Base-by-base conservation (phyloP, 2,329 filamentous ascomycete genomes). In the Diaporthe capsici region DNA sequence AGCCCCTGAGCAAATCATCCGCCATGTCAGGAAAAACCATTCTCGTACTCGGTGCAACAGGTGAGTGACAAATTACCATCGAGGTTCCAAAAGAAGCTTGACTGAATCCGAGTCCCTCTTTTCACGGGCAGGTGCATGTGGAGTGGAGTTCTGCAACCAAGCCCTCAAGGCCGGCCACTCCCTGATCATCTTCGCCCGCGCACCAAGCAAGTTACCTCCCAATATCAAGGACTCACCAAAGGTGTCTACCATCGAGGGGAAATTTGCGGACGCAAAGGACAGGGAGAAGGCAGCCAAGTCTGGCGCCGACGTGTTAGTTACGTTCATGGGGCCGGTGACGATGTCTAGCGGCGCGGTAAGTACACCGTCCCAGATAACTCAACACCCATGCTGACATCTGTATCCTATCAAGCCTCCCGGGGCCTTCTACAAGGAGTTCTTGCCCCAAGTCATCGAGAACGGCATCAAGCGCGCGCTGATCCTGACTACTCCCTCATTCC, bases 151-250 rank as follows among this genome's bases (percentile, higher is more conserved):
- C 28, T 65, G 61, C 61, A 28, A 65, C 20, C 42, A 31, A n/a
- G 61, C 61, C 10, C 61, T 49, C 61, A 49, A 65, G 42, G 61
- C 61, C 17, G 61, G 61, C 61, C 42, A 65, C 42, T 65, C 61
- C 25, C 61, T 65, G 15, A 22, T 65, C 25, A n/a, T 49, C 25
- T 65, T 47, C 8, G 61, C 61, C 17, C 61, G 42, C 61, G n/a
- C 61, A 31, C 61, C 61, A 34, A 65, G 42, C 42, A 65, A 49
- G 12, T 31, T 65, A 15, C 61, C 61, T 49, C 4, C 39, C 2
- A 65, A 4, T n/a, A 34, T 65, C 8, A 49, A 65, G 20, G 25
- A 65, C 61, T 65, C 42, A 2, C 42, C 17, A 34, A 34, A 49
- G 0, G 60, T 49, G 17, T 47, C 61, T 4, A 22, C n/a, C 0